Evolutionary conservation across 1,139 yeast species (phyloP).

Genomic region (Candida glucosophila): DNA sequence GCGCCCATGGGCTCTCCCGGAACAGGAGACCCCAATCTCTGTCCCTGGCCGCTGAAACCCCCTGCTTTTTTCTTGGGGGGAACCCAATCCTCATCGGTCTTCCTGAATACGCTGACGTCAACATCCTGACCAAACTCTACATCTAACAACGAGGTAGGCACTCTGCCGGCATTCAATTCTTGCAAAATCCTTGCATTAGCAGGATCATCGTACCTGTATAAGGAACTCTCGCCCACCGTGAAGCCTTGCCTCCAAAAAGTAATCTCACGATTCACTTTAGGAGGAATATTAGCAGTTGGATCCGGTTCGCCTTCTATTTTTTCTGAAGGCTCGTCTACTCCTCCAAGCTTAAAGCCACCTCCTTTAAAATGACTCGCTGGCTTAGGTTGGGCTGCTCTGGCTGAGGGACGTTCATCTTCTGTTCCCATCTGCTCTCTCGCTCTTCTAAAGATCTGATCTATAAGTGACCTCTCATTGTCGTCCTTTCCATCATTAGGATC

Average conservation of each 20-base stretch:
- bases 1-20: conserved; percentile 50
- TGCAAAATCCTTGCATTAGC: conserved; percentile 65
- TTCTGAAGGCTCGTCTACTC: conserved; percentile 41
- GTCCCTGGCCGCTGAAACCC: conserved; percentile 81
- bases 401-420: conserved; percentile 38
- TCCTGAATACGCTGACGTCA: conserved; percentile 81
- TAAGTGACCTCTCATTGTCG: conserved; percentile 35
- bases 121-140: conserved; percentile 91
- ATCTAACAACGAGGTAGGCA: conserved; percentile 77
- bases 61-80: conserved; percentile 62
- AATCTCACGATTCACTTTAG: conserved; percentile 61
- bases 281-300: conserved; percentile 22
- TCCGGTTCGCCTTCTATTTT: conserved; percentile 23
- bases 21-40: conserved; percentile 82
- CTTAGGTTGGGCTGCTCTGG: conserved; percentile 10
- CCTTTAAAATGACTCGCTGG: conserved; percentile 43
- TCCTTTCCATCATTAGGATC: conserved; percentile 71
- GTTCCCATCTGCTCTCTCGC: conserved; percentile 36
- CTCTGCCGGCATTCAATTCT: conserved; percentile 83
- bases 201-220: conserved; percentile 87
- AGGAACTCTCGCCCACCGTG: conserved; percentile 83
- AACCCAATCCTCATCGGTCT: conserved; percentile 70
- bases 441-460: conserved; percentile 37
- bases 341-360: conserved; percentile 76
- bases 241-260: conserved; percentile 97